A percentile compares a stretch with the other conserved stretches of the same genome.
phyloP scores from a whole-genome alignment of 257 asterid species.

The Paulownia fortunei region DNA sequence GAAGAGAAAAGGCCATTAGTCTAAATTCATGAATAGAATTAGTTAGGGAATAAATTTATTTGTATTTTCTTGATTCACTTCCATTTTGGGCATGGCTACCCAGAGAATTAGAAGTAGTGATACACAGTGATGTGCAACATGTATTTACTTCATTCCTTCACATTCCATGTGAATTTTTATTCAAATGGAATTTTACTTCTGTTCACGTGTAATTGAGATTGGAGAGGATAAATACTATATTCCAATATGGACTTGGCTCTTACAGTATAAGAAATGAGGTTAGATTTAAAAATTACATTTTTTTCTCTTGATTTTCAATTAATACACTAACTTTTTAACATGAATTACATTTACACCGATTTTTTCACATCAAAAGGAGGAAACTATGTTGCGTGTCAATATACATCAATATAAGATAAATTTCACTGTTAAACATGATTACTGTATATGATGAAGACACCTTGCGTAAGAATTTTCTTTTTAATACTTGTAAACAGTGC shows the following conservation, averaged over 20 bases:
- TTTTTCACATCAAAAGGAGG: too few species aligned
- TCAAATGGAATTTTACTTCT: neutral
- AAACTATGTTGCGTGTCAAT: too few species aligned
- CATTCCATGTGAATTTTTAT: neutral
- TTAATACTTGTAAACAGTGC: too few species aligned
- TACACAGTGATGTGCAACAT: constrained; percentile 16
- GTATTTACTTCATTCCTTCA: neutral
- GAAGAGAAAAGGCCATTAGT: constrained; percentile 68
- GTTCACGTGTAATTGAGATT: constrained; percentile 10
- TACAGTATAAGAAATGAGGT: too few species aligned
- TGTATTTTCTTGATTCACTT: constrained; percentile 12
- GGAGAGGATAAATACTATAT: neutral
- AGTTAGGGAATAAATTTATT: neutral
- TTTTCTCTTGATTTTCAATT: neutral
- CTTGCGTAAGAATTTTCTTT: too few species aligned
- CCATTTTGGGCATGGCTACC: neutral
- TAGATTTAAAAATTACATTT: too few species aligned
- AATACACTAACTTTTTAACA: neutral
- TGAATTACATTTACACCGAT: too few species aligned
- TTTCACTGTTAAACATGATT: too few species aligned
- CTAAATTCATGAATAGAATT: constrained; percentile 29
- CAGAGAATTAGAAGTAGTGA: neutral
- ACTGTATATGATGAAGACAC: too few species aligned
- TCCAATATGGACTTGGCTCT: neutral
- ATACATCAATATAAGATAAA: too few species aligned